A percentile compares a stretch with the other conserved stretches of the same genome.
phyloP scores from a whole-genome alignment of 768 basidiomycete species.

The Lactarius deliciosus region DNA sequence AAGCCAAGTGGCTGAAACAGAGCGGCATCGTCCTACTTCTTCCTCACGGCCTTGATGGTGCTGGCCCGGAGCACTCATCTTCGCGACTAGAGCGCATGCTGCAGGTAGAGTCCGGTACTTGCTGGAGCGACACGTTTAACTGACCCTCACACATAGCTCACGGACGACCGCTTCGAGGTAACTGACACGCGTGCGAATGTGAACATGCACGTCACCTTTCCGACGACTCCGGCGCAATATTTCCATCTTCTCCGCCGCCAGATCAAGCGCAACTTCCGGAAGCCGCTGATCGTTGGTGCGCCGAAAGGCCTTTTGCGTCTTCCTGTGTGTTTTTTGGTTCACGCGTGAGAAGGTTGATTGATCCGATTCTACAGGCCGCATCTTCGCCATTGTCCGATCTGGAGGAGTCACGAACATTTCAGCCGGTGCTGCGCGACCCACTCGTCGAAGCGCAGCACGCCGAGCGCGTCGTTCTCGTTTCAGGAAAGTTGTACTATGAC shows the following conservation, averaged over 20 bases:
- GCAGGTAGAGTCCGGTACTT: conserved; percentile 50
- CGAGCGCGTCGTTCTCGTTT: conserved; percentile 68
- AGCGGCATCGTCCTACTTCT: conserved; percentile 84
- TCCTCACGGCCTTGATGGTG: conserved; percentile 89
- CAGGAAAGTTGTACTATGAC: conserved; percentile 89
- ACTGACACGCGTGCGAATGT: conserved; percentile 46
- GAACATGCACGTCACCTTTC: conserved; percentile 84
- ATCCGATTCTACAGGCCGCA: conserved; percentile 54
- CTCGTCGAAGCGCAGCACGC: conserved; percentile 40
- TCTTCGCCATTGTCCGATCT: conserved; percentile 67
- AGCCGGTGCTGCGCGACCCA: conserved; percentile 63
- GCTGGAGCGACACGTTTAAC: conserved; percentile 7
- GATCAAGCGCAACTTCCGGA: conserved; percentile 80
- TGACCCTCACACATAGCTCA: conserved; percentile 50
- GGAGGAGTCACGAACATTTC: conserved; percentile 57
- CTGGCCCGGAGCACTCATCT: conserved; percentile 92
- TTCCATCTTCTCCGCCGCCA: conserved; percentile 92
- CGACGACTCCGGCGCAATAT: conserved; percentile 88
- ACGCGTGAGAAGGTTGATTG: not conserved
- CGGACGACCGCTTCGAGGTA: conserved; percentile 62
- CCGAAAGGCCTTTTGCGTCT: conserved; percentile 83
- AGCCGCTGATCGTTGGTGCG: conserved; percentile 79
- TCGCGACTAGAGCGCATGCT: conserved; percentile 86
- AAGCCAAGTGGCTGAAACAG: conserved; percentile 93
- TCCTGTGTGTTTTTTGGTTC: conserved; percentile 47